phyloP scores from a whole-genome alignment of 2,329 filamentous ascomycete genomes.

The Talaromyces verruculosus region DNA sequence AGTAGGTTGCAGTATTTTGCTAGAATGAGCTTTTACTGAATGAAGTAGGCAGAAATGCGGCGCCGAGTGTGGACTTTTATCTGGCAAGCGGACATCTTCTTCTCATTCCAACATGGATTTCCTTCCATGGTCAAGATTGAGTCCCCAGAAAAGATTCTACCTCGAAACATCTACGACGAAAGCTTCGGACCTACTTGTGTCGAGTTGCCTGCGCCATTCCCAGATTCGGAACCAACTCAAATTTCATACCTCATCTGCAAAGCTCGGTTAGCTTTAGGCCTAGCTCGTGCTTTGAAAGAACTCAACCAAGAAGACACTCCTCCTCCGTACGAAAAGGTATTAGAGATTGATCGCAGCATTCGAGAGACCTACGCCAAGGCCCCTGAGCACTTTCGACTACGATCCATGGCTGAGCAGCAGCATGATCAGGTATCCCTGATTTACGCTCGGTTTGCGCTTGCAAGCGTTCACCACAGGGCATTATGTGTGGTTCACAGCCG shows the following conservation, averaged over 20 bases:
- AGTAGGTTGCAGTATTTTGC: background rate
- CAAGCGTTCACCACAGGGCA: conserved; percentile 1
- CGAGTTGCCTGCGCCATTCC: background rate
- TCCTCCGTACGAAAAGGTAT: conserved; percentile 4
- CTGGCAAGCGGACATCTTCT: conserved; percentile 2
- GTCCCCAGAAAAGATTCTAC: background rate
- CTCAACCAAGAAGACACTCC: background rate
- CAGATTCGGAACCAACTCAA: conserved; percentile 11
- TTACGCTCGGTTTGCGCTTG: conserved; percentile 9
- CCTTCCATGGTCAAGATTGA: conserved; percentile 16
- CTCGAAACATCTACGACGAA: conserved; percentile 14
- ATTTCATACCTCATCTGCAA: conserved; percentile 14
- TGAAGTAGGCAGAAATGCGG: conserved; percentile 49
- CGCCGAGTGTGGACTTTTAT: conserved; percentile 53
- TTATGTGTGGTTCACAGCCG: conserved; percentile 11
- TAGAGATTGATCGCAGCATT: conserved; percentile 8
- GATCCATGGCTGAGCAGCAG: conserved; percentile 12
- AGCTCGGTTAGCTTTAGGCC: background rate
- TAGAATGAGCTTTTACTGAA: no score
- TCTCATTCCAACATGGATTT: conserved; percentile 10
- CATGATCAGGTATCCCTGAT: conserved; percentile 2
- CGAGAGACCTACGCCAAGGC: background rate
- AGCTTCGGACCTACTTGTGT: background rate
- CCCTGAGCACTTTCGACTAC: conserved; percentile 10
- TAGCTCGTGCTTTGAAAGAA: conserved; percentile 12